phyloP scores from a whole-genome alignment of 1,139 yeast species.

The Saccharomycopsis crataegensis region DNA sequence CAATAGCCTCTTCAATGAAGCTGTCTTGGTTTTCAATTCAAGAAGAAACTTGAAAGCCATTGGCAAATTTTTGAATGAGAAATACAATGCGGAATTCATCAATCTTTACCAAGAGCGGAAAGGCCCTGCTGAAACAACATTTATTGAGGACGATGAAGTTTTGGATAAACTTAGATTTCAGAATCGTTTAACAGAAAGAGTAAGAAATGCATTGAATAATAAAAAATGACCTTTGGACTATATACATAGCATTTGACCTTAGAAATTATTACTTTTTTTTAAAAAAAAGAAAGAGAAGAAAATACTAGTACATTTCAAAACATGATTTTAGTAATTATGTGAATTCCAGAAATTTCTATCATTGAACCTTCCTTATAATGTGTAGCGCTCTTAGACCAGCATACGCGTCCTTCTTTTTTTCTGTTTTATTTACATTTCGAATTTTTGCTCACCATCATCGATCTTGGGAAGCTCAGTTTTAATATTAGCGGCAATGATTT shows the following conservation, averaged over 20 bases:
- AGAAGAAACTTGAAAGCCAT: slow-evolving; percentile 11
- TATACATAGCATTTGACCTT: not conserved
- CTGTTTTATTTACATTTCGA: not conserved
- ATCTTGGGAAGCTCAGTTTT: not conserved
- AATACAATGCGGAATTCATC: slow-evolving; percentile 17
- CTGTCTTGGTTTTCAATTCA: slow-evolving; percentile 15
- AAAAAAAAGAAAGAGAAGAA: not conserved
- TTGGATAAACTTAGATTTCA: slow-evolving; percentile 14
- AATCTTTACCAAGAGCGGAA: slow-evolving; percentile 6
- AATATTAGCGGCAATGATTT: not conserved
- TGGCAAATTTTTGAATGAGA: slow-evolving; percentile 18
- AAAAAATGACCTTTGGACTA: not conserved
- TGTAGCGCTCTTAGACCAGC: no score
- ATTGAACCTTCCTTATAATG: no score
- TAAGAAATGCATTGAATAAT: slow-evolving; percentile 5
- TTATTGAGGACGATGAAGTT: slow-evolving; percentile 4
- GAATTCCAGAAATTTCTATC: no score
- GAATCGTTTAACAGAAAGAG: slow-evolving; percentile 12
- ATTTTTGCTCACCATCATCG: not conserved
- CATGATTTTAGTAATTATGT: no score
- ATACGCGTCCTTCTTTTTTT: not conserved
- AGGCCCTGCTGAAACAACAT: not conserved
- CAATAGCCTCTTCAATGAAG: slow-evolving; percentile 14
- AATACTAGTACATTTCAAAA: not conserved
- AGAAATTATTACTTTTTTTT: not conserved